These are phyloP conservation scores for Penicillium samsonianum DNA, from an alignment of 495 filamentous ascomycete species.

Conservation along the genomic window DNA sequence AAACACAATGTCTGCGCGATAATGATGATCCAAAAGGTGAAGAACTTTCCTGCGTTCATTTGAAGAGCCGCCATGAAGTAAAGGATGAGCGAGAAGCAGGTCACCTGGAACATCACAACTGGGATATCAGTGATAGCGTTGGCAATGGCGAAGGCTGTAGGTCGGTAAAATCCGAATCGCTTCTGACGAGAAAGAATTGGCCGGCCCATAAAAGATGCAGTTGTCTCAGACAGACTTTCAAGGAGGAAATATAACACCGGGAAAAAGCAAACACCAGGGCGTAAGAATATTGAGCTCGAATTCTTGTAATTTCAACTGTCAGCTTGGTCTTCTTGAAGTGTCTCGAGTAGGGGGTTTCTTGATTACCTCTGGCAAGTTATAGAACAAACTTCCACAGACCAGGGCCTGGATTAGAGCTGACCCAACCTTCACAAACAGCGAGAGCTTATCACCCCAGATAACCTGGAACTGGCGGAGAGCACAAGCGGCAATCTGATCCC, in stretches of 20 bases:
- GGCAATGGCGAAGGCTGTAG: conserved; percentile 77
- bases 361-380: conserved; percentile 39
- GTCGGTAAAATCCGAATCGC: conserved; percentile 71
- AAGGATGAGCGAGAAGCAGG: conserved; percentile 71
- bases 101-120: conserved; percentile 65
- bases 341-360: not conserved
- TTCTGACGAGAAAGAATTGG: conserved; percentile 48
- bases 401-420: conserved; percentile 42
- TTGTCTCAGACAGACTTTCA: conserved; percentile 42
- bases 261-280: conserved; percentile 44
- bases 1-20: conserved; percentile 69
- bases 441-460: conserved; percentile 41
- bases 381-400: conserved; percentile 46
- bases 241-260: conserved; percentile 43
- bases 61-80: conserved; percentile 77
- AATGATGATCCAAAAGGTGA: conserved; percentile 73
- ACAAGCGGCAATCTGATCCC: conserved; percentile 58
- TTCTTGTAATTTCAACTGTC: not conserved
- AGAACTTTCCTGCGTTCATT: conserved; percentile 71
- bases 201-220: conserved; percentile 43
- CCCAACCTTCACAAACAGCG: conserved; percentile 29
- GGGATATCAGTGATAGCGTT: conserved; percentile 76
- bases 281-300: conserved; percentile 39
- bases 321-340: not conserved
- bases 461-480: conserved; percentile 48